Evolutionary conservation across 805 yeast species (phyloP).

Genomic region (Saturnispora bothae): DNA sequence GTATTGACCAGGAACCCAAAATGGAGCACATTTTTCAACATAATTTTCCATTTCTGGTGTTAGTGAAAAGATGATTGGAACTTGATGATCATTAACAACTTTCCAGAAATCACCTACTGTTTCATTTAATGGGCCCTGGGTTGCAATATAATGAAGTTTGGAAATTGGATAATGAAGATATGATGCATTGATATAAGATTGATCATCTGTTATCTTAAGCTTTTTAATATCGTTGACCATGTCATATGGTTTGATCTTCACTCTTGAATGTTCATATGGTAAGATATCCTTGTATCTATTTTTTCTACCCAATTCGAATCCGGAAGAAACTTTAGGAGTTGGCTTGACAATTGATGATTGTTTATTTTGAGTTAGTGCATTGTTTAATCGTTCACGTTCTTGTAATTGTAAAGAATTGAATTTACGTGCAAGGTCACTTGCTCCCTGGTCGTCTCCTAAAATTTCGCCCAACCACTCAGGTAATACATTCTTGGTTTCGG

Average conservation of each 20-base stretch:
- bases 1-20: constrained; percentile 61
- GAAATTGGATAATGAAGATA: constrained; percentile 40
- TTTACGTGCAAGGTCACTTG: constrained; percentile 34
- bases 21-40: constrained; percentile 71
- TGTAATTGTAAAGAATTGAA: constrained; percentile 58
- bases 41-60: constrained; percentile 71
- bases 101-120: constrained; percentile 84
- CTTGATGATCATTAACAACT: constrained; percentile 51
- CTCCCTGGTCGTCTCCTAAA: constrained; percentile 28
- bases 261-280: constrained; percentile 80
- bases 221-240: background rate
- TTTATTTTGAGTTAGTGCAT: constrained; percentile 23
- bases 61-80: constrained; percentile 61
- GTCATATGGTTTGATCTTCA: constrained; percentile 34
- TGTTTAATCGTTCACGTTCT: constrained; percentile 58
- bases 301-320: constrained; percentile 71
- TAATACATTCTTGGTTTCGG: constrained; percentile 21
- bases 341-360: constrained; percentile 25
- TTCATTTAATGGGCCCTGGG: constrained; percentile 75
- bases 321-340: constrained; percentile 42
- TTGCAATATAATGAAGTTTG: constrained; percentile 53
- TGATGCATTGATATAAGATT: constrained; percentile 74
- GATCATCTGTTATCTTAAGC: constrained; percentile 28
- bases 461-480: constrained; percentile 47
- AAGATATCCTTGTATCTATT: constrained; percentile 84